Percentiles rank a stretch among this genome's conserved stretches.
These are phyloP conservation scores for Fusarium subtropicale DNA, from an alignment of 2,329 filamentous ascomycete genomes.

Conservation along the genomic window DNA sequence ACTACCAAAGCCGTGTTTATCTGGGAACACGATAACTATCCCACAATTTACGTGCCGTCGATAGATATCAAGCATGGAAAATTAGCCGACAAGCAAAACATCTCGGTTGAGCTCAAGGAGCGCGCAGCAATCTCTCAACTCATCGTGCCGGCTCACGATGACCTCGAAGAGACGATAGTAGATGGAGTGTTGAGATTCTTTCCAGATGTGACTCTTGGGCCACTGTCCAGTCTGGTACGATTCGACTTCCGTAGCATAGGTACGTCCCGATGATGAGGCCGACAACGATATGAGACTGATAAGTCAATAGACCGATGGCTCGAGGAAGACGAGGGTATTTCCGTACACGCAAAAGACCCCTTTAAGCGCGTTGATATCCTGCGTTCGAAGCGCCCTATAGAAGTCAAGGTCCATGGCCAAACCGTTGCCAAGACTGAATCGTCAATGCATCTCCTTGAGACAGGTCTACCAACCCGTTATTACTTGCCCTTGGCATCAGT, in stretches of 20 bases:
- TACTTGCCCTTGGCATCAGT: constrained; percentile 68
- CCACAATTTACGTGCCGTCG: constrained; percentile 57
- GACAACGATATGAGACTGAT: not conserved
- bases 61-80: constrained; percentile 48
- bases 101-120: constrained; percentile 44
- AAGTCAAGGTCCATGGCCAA: constrained; percentile 60
- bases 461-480: constrained; percentile 67
- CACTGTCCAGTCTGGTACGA: constrained; percentile 50
- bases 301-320: constrained; percentile 52
- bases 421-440: constrained; percentile 60
- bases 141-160: constrained; percentile 44
- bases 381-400: constrained; percentile 63
- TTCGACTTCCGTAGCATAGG: constrained; percentile 53
- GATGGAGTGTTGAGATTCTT: constrained; percentile 55
- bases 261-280: constrained; percentile 12
- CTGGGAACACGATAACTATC: constrained; percentile 63
- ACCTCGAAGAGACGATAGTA: constrained; percentile 44
- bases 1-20: constrained; percentile 53
- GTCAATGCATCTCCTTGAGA: constrained; percentile 69
- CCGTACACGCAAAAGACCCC: constrained; percentile 74
- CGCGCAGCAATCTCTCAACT: constrained; percentile 50
- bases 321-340: constrained; percentile 70
- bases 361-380: constrained; percentile 74
- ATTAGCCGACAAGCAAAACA: constrained; percentile 43
- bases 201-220: constrained; percentile 53